phyloP scores from a whole-genome alignment of 495 filamentous ascomycete genomes.

The Daldinia loculata region DNA sequence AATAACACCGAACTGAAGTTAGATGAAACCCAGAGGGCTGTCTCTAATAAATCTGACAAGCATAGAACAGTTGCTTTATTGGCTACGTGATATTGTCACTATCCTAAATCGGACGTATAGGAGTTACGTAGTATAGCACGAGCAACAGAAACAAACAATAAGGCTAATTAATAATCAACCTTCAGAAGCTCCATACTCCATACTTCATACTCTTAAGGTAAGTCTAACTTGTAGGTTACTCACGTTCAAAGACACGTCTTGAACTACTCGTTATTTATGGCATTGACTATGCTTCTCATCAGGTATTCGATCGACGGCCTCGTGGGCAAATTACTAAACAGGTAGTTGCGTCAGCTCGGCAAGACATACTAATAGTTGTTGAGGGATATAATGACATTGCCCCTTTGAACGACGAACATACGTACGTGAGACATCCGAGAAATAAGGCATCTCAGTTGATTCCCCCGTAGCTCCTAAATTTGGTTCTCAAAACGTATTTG shows the following conservation, averaged over 20 bases:
- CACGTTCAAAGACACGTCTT: neutral
- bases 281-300: neutral
- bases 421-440: constrained; percentile 35
- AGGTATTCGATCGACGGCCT: constrained; percentile 4
- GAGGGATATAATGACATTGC: constrained; percentile 40
- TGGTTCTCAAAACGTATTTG: constrained; percentile 24
- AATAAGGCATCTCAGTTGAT: constrained; percentile 30
- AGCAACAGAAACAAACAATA: constrained; percentile 7
- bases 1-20: constrained; percentile 33
- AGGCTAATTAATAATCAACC: constrained; percentile 19
- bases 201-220: neutral
- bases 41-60: constrained; percentile 20
- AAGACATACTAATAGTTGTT: constrained; percentile 14
- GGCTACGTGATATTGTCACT: constrained; percentile 10
- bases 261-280: neutral
- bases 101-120: constrained; percentile 8
- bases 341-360: constrained; percentile 31
- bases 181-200: neutral
- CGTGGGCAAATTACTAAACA: constrained; percentile 8
- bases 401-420: constrained; percentile 31
- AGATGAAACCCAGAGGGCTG: constrained; percentile 2
- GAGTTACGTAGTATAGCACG: constrained; percentile 1
- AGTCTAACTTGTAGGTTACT: neutral
- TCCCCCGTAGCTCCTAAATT: constrained; percentile 21
- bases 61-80: constrained; percentile 11